Evolutionary conservation across 768 basidiomycete genomes (phyloP).

Genomic region (Tulasnella sp.): DNA sequence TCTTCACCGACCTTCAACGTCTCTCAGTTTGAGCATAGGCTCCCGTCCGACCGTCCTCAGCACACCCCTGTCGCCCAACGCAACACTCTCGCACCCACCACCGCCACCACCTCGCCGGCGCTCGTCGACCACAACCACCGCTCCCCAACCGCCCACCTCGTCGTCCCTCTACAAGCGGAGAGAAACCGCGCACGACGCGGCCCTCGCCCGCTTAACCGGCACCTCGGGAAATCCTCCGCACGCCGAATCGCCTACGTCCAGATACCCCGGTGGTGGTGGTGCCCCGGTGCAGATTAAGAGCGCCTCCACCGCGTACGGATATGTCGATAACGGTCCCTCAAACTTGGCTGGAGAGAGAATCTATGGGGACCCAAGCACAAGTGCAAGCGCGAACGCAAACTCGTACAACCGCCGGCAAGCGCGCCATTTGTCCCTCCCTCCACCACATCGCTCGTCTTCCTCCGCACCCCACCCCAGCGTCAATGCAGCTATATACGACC

Average conservation of each 20-base stretch:
- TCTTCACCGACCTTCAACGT: background rate
- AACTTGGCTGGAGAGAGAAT: too few relatives aligned
- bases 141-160: background rate
- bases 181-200: slow-evolving; percentile 2
- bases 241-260: background rate
- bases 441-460: background rate
- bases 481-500: background rate
- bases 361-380: too few relatives aligned
- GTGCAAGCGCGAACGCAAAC: background rate
- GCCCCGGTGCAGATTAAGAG: background rate
- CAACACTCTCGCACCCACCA: background rate
- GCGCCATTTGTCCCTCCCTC: background rate
- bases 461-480: too few relatives aligned
- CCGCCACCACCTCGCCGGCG: background rate
- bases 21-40: background rate
- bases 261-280: background rate
- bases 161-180: background rate
- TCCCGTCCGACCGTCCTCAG: background rate
- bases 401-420: background rate
- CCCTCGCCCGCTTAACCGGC: background rate
- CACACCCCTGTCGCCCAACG: background rate
- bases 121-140: background rate
- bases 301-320: background rate
- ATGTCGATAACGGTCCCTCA: background rate
- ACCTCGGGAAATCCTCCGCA: background rate